These are phyloP conservation scores for Phaeosphaeriaceae sp. DNA, from an alignment of 2,329 filamentous ascomycete species.

Conservation along the genomic window DNA sequence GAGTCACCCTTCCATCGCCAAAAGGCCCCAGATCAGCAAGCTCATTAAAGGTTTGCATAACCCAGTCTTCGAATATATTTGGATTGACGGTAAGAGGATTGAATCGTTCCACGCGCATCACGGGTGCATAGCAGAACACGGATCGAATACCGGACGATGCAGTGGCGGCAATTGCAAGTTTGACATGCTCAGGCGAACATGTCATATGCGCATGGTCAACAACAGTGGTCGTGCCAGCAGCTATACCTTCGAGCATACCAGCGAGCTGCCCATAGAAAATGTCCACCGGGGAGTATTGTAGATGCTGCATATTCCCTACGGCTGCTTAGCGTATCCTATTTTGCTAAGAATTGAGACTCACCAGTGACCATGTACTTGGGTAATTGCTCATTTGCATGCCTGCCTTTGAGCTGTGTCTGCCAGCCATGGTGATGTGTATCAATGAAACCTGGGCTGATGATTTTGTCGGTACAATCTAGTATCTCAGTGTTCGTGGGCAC, in stretches of 20 bases:
- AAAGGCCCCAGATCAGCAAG: constrained; percentile 40
- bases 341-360: constrained; percentile 37
- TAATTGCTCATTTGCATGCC: constrained; percentile 58
- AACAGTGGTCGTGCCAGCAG: constrained; percentile 60
- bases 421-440: constrained; percentile 60
- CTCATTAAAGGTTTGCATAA: constrained; percentile 45
- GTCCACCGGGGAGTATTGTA: constrained; percentile 33
- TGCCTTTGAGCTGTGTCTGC: constrained; percentile 63
- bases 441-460: constrained; percentile 58
- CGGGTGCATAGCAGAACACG: constrained; percentile 51
- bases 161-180: constrained; percentile 50
- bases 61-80: constrained; percentile 55
- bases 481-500: constrained; percentile 44
- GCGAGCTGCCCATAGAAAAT: constrained; percentile 38
- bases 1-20: constrained; percentile 42
- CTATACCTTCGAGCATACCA: constrained; percentile 59
- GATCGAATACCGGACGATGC: constrained; percentile 55
- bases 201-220: constrained; percentile 62
- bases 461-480: constrained; percentile 59
- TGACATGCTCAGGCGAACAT: constrained; percentile 37
- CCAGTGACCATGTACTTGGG: constrained; percentile 52
- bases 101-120: constrained; percentile 45
- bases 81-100: constrained; percentile 56
- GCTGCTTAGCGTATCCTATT: constrained; percentile 46
- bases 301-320: constrained; percentile 48